Percentiles rank a stretch among this genome's conserved stretches.
Evolutionary conservation across 257 asterid species (phyloP).

Genomic region (Paraleonurus japonicus): DNA sequence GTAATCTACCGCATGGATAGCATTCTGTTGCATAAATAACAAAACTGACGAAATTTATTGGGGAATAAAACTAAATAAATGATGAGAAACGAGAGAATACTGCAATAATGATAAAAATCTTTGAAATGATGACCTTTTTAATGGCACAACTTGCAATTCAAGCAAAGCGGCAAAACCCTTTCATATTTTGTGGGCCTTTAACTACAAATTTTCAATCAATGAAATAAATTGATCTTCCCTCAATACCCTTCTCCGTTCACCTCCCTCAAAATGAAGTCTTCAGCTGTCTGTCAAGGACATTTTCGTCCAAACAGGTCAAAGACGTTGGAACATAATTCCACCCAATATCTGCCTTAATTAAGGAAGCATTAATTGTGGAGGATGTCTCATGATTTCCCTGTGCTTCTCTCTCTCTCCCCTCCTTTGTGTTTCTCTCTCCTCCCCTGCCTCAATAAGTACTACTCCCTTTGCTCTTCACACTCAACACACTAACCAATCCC

Average conservation of each 20-base stretch:
- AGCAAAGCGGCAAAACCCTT: constrained; percentile 58
- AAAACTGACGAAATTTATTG: neutral
- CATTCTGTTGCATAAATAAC: neutral
- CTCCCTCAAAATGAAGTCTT: neutral
- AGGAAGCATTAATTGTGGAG: constrained; percentile 34
- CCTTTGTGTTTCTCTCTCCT: constrained; percentile 24
- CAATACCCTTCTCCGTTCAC: constrained; percentile 9
- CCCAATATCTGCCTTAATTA: constrained; percentile 44
- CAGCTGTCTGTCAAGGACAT: constrained; percentile 17
- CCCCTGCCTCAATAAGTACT: constrained; percentile 49
- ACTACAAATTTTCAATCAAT: neutral
- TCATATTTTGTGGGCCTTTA: constrained; percentile 38
- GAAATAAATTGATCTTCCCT: neutral
- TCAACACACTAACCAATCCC: too few species aligned
- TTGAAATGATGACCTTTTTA: constrained; percentile 23
- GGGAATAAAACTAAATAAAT: neutral
- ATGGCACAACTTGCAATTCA: constrained; percentile 55
- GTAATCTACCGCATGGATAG: too few species aligned
- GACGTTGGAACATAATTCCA: constrained; percentile 25
- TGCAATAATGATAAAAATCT: constrained; percentile 14
- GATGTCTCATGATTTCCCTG: constrained; percentile 25
- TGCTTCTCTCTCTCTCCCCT: constrained; percentile 30
- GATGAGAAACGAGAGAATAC: neutral
- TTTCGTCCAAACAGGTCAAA: constrained; percentile 2
- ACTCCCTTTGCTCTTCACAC: constrained; percentile 24